These are phyloP conservation scores for Chaetomium strumarium DNA, from an alignment of 2,329 filamentous ascomycete species.

Conservation along the genomic window DNA sequence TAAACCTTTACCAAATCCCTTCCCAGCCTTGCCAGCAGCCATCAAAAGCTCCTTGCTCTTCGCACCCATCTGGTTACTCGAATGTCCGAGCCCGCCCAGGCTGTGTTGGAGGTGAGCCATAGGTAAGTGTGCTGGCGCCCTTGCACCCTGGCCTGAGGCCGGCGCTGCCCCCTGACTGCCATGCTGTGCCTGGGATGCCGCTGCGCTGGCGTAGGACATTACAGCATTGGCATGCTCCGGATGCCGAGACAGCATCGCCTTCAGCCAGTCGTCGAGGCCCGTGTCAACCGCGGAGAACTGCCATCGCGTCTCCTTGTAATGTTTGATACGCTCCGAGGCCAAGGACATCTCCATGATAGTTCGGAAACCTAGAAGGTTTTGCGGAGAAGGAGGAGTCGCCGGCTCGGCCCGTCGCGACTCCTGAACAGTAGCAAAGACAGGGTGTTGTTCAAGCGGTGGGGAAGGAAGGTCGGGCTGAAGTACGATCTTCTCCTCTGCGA, in stretches of 20 bases:
- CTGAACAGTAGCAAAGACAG: slow-evolving; percentile 20
- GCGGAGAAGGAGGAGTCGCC: slow-evolving; percentile 10
- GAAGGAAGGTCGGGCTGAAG: slow-evolving; percentile 33
- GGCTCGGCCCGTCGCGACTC: background rate
- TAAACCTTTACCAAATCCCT: slow-evolving; percentile 85
- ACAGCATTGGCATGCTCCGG: slow-evolving; percentile 43
- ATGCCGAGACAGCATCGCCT: slow-evolving; percentile 38
- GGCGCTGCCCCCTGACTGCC: slow-evolving; percentile 22
- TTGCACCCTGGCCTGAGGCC: slow-evolving; percentile 27
- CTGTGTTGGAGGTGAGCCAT: slow-evolving; percentile 37
- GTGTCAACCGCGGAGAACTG: slow-evolving; percentile 68
- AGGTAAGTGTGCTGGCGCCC: slow-evolving; percentile 29
- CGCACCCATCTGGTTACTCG: slow-evolving; percentile 61
- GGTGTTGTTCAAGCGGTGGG: slow-evolving; percentile 36
- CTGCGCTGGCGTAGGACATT: slow-evolving; percentile 23
- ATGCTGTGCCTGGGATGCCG: slow-evolving; percentile 4
- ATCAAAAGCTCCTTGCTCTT: slow-evolving; percentile 88
- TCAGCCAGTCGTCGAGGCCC: slow-evolving; percentile 60
- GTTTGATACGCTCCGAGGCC: slow-evolving; percentile 61
- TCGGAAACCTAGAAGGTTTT: slow-evolving; percentile 54
- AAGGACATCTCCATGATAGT: slow-evolving; percentile 69
- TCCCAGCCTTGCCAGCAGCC: slow-evolving; percentile 80
- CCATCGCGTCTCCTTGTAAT: slow-evolving; percentile 65
- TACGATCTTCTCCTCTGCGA: slow-evolving; percentile 41
- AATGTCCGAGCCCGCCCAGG: slow-evolving; percentile 45